Evolutionary conservation across 345 rosid genomes (phyloP).

Genomic region (Raphanus sativus): DNA sequence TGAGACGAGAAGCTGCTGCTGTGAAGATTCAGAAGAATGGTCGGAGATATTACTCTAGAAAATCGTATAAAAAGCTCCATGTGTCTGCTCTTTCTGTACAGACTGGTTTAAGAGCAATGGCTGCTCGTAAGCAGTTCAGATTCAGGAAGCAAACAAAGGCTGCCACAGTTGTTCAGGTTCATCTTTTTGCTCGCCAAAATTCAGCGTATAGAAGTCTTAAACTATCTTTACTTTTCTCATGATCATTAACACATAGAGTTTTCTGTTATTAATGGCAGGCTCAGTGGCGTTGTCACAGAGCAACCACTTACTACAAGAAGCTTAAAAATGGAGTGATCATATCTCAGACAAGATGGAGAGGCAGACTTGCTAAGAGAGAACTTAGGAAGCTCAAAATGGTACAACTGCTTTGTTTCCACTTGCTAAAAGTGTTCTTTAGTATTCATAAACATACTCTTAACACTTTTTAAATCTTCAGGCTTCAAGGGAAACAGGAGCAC

Average conservation of each 20-base stretch:
- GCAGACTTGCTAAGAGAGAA: slow-evolving; percentile 61
- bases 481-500: slow-evolving; percentile 70
- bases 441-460: background rate
- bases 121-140: slow-evolving; percentile 66
- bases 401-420: background rate
- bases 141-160: slow-evolving; percentile 65
- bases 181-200: background rate
- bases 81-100: slow-evolving; percentile 55
- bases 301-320: slow-evolving; percentile 53
- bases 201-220: background rate
- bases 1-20: slow-evolving; percentile 63
- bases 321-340: slow-evolving; percentile 61
- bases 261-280: slow-evolving; percentile 43
- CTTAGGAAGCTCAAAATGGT: slow-evolving; percentile 86
- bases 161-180: slow-evolving; percentile 63
- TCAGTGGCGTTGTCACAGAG: slow-evolving; percentile 66
- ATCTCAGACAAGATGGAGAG: slow-evolving; percentile 80
- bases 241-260: background rate
- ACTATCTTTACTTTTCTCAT: background rate
- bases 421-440: background rate
- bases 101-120: slow-evolving; percentile 65
- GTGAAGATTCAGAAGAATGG: slow-evolving; percentile 69
- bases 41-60: slow-evolving; percentile 51
- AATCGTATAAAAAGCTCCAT: slow-evolving; percentile 54
- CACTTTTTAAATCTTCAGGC: slow-evolving; percentile 42